A percentile compares a stretch with the other conserved stretches of the same genome.
Conservation (phyloP, 139 green algal genomes). For the Chlorella vulgaris region DNA sequence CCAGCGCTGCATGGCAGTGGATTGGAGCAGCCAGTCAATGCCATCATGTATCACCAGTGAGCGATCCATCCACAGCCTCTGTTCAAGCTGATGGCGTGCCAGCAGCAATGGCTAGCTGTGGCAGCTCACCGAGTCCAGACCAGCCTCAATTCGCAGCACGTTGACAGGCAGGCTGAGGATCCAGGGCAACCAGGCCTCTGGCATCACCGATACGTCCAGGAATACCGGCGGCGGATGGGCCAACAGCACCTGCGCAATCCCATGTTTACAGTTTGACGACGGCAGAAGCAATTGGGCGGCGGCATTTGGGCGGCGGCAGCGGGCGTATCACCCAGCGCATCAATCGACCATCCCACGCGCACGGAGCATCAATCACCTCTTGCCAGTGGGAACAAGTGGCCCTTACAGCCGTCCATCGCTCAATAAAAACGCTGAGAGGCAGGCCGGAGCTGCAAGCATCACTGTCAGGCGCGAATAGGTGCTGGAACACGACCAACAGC, state of each 20-base stretch:
- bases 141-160: neutral
- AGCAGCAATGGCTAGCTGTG: neutral
- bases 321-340: too few species aligned
- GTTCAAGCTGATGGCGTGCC: neutral
- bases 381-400: neutral
- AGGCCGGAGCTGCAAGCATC: neutral
- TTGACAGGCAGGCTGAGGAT: neutral
- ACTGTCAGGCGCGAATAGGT: neutral
- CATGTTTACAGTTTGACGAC: neutral
- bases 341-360: neutral
- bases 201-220: neutral
- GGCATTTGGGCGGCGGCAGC: neutral
- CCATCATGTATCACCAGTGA: neutral
- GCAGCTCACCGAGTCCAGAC: neutral
- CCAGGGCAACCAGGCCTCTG: constrained; percentile 6
- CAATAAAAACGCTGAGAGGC: constrained; percentile 4
- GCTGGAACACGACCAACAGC: constrained; percentile 1
- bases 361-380: neutral
- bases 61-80: neutral
- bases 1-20: neutral
- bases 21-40: neutral
- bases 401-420: neutral
- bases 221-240: neutral
- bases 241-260: neutral
- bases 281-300: neutral